Evolutionary conservation across 129 eudicot genomes (phyloP), one percentile per base, ranked within the genome.

Genomic region (Pseudognaphalium luteoalbum): DNA sequence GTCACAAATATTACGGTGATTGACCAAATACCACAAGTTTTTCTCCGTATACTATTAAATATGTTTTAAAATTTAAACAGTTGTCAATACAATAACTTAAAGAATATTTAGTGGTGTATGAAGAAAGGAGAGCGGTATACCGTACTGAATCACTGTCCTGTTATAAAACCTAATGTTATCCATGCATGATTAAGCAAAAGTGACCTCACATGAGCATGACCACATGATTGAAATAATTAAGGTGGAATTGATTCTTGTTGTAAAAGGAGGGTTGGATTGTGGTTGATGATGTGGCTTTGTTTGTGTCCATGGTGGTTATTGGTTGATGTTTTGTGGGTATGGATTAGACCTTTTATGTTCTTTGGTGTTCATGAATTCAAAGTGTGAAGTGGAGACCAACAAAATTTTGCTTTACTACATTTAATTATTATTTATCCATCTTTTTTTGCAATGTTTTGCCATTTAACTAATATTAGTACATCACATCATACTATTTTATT

Each of bases 271-370:
- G 1, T 72, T 66, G 51, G 17, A 56, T 73, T 69, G 80, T 80
- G 84, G 84, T 74, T 80, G 76, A 74, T 80, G 80, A 80, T 60
- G 84, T 74, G 83, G 76, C 75, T 74, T 57, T 32, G 28, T 60
- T 74, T 57, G 52, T 74, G 65, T 80, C 64, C 80, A 74, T 80
- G 80, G 83, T 80, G 70, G 20, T 21, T 44, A 80, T 80, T 74
- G 76, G 70, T 74, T 47, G 57, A 66, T 73, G 74, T 67, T 74
- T 21, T 74, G 84, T 80, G 84, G 84, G 84, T 76, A 68, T 74
- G 71, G 65, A 80, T 80, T 59, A 25, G 74, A 74, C 75, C 79
- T 68, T 80, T 2, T 67, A 69, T 73, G 66, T 73, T 79, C 72
- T 63, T 72, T 79, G 74, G 67, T 65, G 83, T 67, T 78, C 65